Conservation (phyloP, 1,139 yeast species). For the Blastobotrys illinoisensis region DNA sequence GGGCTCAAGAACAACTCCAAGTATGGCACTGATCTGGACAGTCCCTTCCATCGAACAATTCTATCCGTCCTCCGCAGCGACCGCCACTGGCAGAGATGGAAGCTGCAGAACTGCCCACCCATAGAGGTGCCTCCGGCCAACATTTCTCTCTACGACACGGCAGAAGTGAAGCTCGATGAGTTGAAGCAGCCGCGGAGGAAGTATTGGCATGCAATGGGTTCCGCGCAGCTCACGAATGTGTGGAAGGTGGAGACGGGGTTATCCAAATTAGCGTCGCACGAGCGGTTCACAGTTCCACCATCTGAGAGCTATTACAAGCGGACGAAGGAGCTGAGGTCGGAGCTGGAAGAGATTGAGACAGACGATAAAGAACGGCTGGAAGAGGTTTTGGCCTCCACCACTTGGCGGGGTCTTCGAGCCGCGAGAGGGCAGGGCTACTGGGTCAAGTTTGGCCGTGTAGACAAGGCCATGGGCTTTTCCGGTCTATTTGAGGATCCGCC, state of each 20-base stretch:
- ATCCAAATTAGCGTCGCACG: constrained; percentile 17
- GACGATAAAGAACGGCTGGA: constrained; percentile 9
- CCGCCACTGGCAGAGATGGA: constrained; percentile 35
- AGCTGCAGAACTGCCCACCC: constrained; percentile 31
- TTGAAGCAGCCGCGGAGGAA: constrained; percentile 23
- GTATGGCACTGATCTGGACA: constrained; percentile 17
- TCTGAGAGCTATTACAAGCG: constrained; percentile 21
- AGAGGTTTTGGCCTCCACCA: constrained; percentile 22
- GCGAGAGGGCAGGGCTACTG: constrained; percentile 30
- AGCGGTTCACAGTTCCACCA: constrained; percentile 16
- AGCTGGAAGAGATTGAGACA: constrained; percentile 4
- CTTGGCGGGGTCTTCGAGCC: constrained; percentile 33
- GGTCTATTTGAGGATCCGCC: constrained; percentile 23
- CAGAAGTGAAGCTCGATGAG: constrained; percentile 15
- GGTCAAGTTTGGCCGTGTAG: constrained; percentile 27
- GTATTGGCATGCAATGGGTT: constrained; percentile 33
- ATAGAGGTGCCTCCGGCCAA: constrained; percentile 23
- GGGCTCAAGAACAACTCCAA: constrained; percentile 8
- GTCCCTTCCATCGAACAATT: constrained; percentile 21
- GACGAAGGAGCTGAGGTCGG: constrained; percentile 2
- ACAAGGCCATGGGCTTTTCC: constrained; percentile 22
- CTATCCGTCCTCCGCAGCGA: constrained; percentile 26
- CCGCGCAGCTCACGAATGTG: constrained; percentile 31
- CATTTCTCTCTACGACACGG: constrained; percentile 10
- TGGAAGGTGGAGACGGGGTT: constrained; percentile 31